Evolutionary conservation across 1,284 basidiomycete species (phyloP).

Genomic region (Apiotrichum sp.): DNA sequence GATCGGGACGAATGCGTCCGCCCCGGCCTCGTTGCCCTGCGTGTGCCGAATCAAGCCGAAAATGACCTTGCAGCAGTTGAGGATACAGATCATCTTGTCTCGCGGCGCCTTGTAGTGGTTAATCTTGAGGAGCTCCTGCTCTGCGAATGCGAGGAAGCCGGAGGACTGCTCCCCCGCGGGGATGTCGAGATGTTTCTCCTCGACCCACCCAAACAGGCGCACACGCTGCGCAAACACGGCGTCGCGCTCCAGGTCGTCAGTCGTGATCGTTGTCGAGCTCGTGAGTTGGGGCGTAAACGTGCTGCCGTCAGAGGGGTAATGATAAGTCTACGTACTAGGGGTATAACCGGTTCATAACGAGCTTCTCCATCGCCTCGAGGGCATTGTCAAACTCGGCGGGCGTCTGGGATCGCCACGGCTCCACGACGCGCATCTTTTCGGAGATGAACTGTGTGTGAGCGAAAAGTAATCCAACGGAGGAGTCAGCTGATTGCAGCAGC

Average conservation of each 20-base stretch:
- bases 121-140: conserved; percentile 91
- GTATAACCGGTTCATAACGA: conserved; percentile 97
- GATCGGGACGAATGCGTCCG: conserved; percentile 90
- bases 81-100: conserved; percentile 95
- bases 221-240: conserved; percentile 87
- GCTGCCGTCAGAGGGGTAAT: conserved; percentile 47
- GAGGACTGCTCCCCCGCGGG: conserved; percentile 49
- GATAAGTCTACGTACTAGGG: conserved; percentile 61
- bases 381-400: conserved; percentile 91
- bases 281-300: conserved; percentile 79
- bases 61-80: conserved; percentile 99
- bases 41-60: conserved; percentile 91
- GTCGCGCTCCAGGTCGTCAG: conserved; percentile 93
- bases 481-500: no score
- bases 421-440: conserved; percentile 73
- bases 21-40: conserved; percentile 54
- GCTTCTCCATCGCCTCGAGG: conserved; percentile 97
- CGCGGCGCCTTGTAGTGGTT: conserved; percentile 98
- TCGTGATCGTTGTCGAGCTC: conserved; percentile 59
- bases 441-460: conserved; percentile 67
- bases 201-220: conserved; percentile 81
- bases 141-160: conserved; percentile 89
- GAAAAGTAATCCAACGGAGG: neutral
- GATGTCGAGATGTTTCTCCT: conserved; percentile 82
- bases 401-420: conserved; percentile 67